A percentile compares a stretch with the other conserved stretches of the same genome.
phyloP scores from a whole-genome alignment of 805 yeast species.

The Saccharomycopsis sp. region DNA sequence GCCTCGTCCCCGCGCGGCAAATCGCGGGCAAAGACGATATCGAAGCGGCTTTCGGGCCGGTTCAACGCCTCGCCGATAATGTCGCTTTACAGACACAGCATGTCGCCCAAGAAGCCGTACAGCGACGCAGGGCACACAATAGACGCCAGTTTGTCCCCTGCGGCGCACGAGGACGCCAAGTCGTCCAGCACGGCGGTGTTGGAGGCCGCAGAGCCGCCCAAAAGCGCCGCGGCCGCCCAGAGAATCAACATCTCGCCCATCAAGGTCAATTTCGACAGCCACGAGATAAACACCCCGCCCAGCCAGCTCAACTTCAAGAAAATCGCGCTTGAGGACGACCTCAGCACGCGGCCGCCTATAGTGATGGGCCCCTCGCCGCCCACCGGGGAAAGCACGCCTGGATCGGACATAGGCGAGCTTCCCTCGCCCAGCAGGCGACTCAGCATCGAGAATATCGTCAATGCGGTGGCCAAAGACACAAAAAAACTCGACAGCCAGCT shows the following conservation, averaged over 20 bases:
- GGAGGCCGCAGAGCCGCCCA: no score
- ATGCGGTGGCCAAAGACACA: not conserved
- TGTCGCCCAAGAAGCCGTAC: slow-evolving; percentile 2
- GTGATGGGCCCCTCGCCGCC: not conserved
- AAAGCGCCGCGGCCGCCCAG: slow-evolving; percentile 3
- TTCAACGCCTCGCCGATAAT: slow-evolving; percentile 9
- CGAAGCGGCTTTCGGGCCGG: slow-evolving; percentile 14
- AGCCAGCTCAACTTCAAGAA: slow-evolving; percentile 1
- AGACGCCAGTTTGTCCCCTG: not conserved
- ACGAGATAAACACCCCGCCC: not conserved
- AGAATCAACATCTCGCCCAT: slow-evolving; percentile 8
- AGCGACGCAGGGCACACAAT: not conserved
- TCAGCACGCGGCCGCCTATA: not conserved
- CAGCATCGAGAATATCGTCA: not conserved
- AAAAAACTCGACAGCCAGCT: not conserved
- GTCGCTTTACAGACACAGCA: slow-evolving; percentile 6
- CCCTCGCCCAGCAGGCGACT: not conserved
- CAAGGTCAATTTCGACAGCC: slow-evolving; percentile 1
- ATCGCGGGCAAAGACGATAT: not conserved
- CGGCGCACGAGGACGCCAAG: not conserved
- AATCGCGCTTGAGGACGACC: not conserved
- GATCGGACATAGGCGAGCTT: not conserved
- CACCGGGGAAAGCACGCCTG: not conserved
- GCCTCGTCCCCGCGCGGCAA: not conserved
- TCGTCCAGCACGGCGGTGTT: not conserved